These are phyloP conservation scores for Coleophoma eucalyptorum DNA, from an alignment of 2,329 filamentous ascomycete genomes.

Conservation along the genomic window DNA sequence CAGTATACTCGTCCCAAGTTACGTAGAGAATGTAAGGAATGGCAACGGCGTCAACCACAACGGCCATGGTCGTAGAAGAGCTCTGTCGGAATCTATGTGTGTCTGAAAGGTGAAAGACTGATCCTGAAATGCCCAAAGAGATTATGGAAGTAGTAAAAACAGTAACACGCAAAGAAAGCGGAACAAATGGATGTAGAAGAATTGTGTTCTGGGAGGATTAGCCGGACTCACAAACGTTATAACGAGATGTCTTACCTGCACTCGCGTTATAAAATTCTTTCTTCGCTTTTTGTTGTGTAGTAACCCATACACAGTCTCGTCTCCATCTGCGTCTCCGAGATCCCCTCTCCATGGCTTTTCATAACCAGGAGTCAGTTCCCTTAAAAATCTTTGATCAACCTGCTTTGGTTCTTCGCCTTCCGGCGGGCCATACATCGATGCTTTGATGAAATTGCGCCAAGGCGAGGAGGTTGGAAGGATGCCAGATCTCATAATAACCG, in stretches of 20 bases:
- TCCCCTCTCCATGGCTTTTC: slow-evolving; percentile 29
- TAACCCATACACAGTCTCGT: slow-evolving; percentile 21
- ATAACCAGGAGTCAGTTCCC: slow-evolving; percentile 27
- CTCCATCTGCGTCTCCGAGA: slow-evolving; percentile 18
- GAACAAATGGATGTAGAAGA: slow-evolving; percentile 62
- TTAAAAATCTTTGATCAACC: slow-evolving; percentile 23
- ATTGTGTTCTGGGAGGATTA: slow-evolving; percentile 19
- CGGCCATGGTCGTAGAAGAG: slow-evolving; percentile 81
- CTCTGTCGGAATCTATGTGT: slow-evolving; percentile 47
- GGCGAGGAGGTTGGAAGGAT: slow-evolving; percentile 14
- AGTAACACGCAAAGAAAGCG: slow-evolving; percentile 75
- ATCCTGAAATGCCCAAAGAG: slow-evolving; percentile 73
- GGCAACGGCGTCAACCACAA: slow-evolving; percentile 84
- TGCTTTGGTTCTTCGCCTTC: slow-evolving; percentile 18
- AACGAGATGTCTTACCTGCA: slow-evolving; percentile 18
- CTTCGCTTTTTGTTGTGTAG: slow-evolving; percentile 22
- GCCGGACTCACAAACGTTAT: background rate
- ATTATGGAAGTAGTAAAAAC: slow-evolving; percentile 81
- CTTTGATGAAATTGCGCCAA: slow-evolving; percentile 25
- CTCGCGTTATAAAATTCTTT: slow-evolving; percentile 17
- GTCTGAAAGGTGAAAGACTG: slow-evolving; percentile 58
- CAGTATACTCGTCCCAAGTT: slow-evolving; percentile 94
- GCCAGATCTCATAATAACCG: slow-evolving; percentile 26
- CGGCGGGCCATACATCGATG: slow-evolving; percentile 25
- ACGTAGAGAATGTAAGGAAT: slow-evolving; percentile 90